Evolutionary conservation across 306 rosid species (phyloP).

Genomic region (Arachis hypogaea): DNA sequence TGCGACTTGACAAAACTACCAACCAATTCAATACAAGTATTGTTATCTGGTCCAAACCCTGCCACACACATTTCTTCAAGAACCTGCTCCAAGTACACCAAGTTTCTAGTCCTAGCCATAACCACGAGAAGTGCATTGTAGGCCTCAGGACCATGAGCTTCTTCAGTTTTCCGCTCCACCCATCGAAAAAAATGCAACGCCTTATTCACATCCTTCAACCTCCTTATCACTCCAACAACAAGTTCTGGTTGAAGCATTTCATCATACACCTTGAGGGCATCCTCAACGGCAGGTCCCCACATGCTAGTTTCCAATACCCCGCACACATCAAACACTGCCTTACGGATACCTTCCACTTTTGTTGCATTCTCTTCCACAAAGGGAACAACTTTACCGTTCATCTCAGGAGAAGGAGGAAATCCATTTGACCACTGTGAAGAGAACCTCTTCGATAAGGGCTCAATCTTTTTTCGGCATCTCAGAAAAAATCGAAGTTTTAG

Average conservation of each 20-base stretch:
- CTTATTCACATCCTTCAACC: conserved; percentile 63
- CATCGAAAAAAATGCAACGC: conserved; percentile 79
- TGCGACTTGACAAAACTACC: conserved; percentile 54
- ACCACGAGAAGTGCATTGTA: conserved; percentile 81
- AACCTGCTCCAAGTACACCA: conserved; percentile 64
- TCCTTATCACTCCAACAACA: conserved; percentile 79
- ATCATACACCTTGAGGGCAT: conserved; percentile 51
- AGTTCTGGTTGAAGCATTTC: conserved; percentile 68
- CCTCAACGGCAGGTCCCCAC: conserved; percentile 76
- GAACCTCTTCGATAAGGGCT: conserved; percentile 39
- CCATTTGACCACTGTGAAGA: conserved; percentile 53
- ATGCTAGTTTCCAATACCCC: conserved; percentile 63
- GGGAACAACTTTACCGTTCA: conserved; percentile 42
- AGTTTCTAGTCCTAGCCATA: conserved; percentile 76
- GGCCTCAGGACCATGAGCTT: conserved; percentile 62
- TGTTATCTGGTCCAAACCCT: conserved; percentile 74
- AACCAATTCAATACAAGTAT: conserved; percentile 63
- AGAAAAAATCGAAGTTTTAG: conserved; percentile 41
- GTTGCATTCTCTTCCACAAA: conserved; percentile 36
- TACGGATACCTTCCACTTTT: conserved; percentile 51
- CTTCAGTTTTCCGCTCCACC: conserved; percentile 73
- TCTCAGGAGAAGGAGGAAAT: conserved; percentile 52
- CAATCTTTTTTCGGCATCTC: conserved; percentile 38
- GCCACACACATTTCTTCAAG: conserved; percentile 91
- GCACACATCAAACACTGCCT: conserved; percentile 61